Evolutionary conservation across 2,329 filamentous ascomycete genomes (phyloP).

Genomic region (Moelleriella libera): DNA sequence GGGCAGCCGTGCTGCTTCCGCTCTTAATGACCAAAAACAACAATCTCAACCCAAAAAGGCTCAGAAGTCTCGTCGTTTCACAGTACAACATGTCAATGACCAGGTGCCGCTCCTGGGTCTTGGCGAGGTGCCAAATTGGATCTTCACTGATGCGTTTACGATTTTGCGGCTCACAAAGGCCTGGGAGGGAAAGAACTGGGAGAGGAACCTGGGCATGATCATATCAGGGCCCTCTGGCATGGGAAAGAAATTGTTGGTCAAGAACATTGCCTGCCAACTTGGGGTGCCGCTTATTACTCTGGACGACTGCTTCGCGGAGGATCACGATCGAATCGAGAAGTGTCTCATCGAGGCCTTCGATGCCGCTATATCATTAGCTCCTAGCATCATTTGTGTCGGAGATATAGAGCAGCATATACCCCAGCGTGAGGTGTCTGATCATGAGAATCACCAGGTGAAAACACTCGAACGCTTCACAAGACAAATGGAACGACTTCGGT

Average conservation of each 20-base stretch:
- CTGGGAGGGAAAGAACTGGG: conserved; percentile 6
- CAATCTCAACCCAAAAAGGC: conserved; percentile 12
- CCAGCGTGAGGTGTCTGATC: conserved; percentile 60
- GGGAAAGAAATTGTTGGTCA: conserved; percentile 66
- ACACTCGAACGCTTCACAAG: conserved; percentile 73
- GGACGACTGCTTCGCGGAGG: conserved; percentile 16
- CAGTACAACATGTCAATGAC: conserved; percentile 13
- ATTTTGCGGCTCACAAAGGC: conserved; percentile 10
- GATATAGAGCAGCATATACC: conserved; percentile 77
- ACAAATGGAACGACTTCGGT: conserved; percentile 69
- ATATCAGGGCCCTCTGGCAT: conserved; percentile 69
- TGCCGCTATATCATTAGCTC: conserved; percentile 71
- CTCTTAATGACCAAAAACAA: conserved; percentile 6
- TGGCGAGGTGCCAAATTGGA: conserved; percentile 6
- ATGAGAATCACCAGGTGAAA: conserved; percentile 79
- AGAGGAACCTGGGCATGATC: conserved; percentile 41
- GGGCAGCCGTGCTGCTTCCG: background rate
- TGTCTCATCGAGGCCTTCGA: conserved; percentile 37
- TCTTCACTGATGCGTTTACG: conserved; percentile 6
- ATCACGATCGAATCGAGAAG: conserved; percentile 24
- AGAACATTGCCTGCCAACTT: conserved; percentile 57
- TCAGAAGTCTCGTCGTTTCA: conserved; percentile 15
- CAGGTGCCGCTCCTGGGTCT: conserved; percentile 15
- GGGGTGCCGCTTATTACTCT: conserved; percentile 58
- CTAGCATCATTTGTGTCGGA: conserved; percentile 83